Conservation (phyloP, 306 rosid species). For the Vachellia collinsii region DNA sequence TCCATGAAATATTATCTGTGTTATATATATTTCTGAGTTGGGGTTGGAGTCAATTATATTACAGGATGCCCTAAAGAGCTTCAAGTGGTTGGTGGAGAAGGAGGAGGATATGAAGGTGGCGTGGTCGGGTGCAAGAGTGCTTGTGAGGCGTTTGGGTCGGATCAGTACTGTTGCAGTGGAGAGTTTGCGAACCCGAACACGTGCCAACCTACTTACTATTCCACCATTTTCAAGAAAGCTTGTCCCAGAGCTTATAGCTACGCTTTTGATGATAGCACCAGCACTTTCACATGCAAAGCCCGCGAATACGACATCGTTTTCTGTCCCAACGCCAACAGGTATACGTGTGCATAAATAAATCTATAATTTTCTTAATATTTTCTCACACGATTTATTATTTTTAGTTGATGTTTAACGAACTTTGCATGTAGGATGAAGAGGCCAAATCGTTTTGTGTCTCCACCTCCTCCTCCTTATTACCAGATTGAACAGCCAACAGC, state of each 20-base stretch:
- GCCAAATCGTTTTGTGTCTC: conserved; percentile 30
- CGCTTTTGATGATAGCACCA: conserved; percentile 88
- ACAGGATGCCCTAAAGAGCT: conserved; percentile 95
- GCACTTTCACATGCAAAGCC: conserved; percentile 94
- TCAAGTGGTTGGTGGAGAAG: conserved; percentile 66
- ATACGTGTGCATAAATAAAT: neutral
- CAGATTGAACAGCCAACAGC: conserved; percentile 32
- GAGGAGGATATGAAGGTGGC: conserved; percentile 47
- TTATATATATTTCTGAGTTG: no score
- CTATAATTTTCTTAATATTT: no score
- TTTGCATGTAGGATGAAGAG: conserved; percentile 46
- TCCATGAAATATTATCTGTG: neutral
- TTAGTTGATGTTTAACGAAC: no score
- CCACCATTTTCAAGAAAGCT: conserved; percentile 80
- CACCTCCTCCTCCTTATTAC: conserved; percentile 38
- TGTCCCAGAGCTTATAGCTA: conserved; percentile 95
- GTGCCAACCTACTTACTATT: conserved; percentile 76
- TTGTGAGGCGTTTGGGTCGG: conserved; percentile 83
- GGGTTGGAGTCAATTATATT: no score
- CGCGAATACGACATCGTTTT: conserved; percentile 70
- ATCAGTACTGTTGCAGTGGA: conserved; percentile 87
- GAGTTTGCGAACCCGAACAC: conserved; percentile 79
- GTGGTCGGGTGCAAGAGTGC: conserved; percentile 90
- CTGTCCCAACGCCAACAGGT: conserved; percentile 66
- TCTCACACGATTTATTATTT: no score